Evolutionary conservation across 208 protist species (phyloP).

Genomic region (Leishmania martiniquensis): DNA sequence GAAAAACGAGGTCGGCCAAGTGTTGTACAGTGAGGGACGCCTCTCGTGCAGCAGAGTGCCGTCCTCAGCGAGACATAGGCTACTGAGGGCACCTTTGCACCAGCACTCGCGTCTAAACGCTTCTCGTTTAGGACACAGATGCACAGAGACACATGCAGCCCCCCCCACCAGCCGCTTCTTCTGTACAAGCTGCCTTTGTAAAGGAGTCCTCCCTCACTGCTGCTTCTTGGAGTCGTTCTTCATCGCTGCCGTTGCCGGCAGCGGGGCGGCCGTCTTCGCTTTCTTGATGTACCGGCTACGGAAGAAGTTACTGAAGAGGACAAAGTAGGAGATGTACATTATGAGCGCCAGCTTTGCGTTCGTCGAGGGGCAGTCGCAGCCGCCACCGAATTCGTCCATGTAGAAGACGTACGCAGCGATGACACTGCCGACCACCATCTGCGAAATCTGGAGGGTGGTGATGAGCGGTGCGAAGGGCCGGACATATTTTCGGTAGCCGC

Average conservation of each 20-base stretch:
- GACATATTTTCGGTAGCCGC: conserved; percentile 37
- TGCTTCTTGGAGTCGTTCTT: conserved; percentile 2
- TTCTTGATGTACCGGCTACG: conserved; percentile 51
- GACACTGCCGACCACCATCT: conserved; percentile 89
- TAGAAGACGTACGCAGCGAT: conserved; percentile 53
- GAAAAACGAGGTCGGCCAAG: neutral
- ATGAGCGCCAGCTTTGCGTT: conserved; percentile 53
- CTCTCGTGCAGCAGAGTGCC: neutral
- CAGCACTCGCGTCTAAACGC: too few species aligned
- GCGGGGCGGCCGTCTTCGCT: conserved; percentile 20
- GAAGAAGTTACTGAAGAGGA: conserved; percentile 87
- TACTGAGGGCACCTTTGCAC: neutral
- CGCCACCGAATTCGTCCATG: conserved; percentile 36
- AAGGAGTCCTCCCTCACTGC: neutral
- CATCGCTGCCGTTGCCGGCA: neutral
- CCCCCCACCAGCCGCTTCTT: neutral
- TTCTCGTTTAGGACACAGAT: too few species aligned
- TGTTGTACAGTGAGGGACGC: neutral
- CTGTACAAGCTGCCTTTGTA: too few species aligned
- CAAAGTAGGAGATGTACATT: conserved; percentile 91
- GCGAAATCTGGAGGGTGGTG: conserved; percentile 75
- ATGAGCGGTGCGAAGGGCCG: conserved; percentile 76
- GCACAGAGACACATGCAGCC: neutral
- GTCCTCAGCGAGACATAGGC: neutral
- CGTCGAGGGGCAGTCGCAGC: conserved; percentile 44